Evolutionary conservation across 2,329 filamentous ascomycete genomes (phyloP), one percentile per base, ranked within the genome.

Genomic region (Colletotrichum eleusines): DNA sequence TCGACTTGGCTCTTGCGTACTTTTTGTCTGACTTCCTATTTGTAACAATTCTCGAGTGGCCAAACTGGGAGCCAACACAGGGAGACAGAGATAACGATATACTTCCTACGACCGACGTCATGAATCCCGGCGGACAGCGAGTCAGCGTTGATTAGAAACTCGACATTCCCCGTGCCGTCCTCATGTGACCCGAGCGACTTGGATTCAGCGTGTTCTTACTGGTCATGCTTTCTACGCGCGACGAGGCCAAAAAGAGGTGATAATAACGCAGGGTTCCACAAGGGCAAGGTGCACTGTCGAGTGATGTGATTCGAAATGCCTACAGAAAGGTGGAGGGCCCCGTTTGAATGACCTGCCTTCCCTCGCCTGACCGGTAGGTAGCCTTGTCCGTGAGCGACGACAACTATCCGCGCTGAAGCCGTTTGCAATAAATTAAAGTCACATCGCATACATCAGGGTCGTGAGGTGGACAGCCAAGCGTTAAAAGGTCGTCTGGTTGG

Each of bases 111-210:
- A 44, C 60, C 38, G 62, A 42, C 50, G 46, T 62, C 48, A 31
- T 66, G 28, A n/a, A 48, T 66, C 0, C 64, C 57, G 3, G 57
- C 46, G 0, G 61, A 66, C 48, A 62, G 54, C 6, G 48, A 66
- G 48, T 66, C 64, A 20, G 64, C 31, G 1, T 66, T 66, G 9
- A 57, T 62, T 9, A 5, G 23, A 62, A 66, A 9, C 35, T 62
- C 64, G 1, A 62, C 62, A 18, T 26, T n/a, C 11, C 54, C 64
- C 20, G 64, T 62, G 5, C 26, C 62, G 7, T 62, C 48, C 3
- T 54, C 64, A 28, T 48, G 62, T n/a, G 54, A 62, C 28, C 64
- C 57, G 8, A 44, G 20, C 6, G 55, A 38, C 38, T 4, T 57
- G 60, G 38, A 62, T 48, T 26, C 48, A 55, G n/a, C 26, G 28